These are phyloP conservation scores for Hagleromyces aurorensis DNA, from an alignment of 805 yeast species.

Conservation along the genomic window DNA sequence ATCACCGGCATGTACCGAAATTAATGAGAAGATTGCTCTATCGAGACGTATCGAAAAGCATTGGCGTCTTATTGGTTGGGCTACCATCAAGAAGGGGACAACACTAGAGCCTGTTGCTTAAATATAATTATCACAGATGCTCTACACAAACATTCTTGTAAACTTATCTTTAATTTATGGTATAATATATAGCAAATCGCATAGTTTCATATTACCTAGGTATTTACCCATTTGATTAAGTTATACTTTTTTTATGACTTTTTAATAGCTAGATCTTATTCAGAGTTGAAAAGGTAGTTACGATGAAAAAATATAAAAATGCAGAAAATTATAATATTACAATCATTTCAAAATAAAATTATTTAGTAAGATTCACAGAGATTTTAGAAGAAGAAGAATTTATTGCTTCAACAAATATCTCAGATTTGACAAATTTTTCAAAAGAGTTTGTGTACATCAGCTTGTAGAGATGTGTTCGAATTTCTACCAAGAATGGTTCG, in stretches of 20 bases:
- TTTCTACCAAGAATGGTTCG: constrained; percentile 40
- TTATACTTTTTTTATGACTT: too few species aligned
- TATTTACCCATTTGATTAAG: too few species aligned
- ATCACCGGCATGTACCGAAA: constrained; percentile 97
- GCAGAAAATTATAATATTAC: background rate
- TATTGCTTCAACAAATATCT: constrained; percentile 30
- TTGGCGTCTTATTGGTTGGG: constrained; percentile 99
- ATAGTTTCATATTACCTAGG: too few species aligned
- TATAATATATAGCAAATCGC: too few species aligned
- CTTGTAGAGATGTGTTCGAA: constrained; percentile 42
- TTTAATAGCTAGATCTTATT: too few species aligned
- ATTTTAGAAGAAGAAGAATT: constrained; percentile 3
- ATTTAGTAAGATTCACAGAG: background rate
- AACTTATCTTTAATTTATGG: too few species aligned
- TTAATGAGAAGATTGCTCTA: constrained; percentile 95
- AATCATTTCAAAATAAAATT: background rate
- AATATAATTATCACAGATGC: constrained; percentile 7
- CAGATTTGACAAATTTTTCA: constrained; percentile 53
- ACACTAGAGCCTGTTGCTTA: constrained; percentile 64
- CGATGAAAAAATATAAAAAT: background rate
- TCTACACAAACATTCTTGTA: too few species aligned
- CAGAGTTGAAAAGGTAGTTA: too few species aligned
- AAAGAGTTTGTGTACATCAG: constrained; percentile 69
- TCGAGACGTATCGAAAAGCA: constrained; percentile 99
- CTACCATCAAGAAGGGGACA: constrained; percentile 91